phyloP scores from a whole-genome alignment of 805 yeast genomes.

The Henningerozyma blattae region DNA sequence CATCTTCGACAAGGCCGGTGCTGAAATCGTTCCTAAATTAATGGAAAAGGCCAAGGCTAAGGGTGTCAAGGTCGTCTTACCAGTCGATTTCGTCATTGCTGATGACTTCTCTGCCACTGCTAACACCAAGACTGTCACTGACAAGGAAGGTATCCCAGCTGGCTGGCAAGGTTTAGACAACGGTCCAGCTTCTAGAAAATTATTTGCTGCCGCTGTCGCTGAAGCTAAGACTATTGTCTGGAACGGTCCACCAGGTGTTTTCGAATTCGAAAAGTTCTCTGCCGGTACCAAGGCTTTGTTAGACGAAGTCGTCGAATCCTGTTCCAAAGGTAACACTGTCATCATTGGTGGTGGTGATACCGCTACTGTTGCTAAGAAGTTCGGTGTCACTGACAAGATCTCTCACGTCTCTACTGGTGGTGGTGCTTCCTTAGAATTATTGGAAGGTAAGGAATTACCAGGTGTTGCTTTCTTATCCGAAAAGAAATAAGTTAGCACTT shows the following conservation, averaged over 20 bases:
- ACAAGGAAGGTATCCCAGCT: conserved; percentile 87
- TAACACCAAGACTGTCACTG: conserved; percentile 68
- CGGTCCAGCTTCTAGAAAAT: conserved; percentile 79
- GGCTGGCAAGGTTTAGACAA: conserved; percentile 93
- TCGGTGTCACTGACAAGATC: conserved; percentile 89
- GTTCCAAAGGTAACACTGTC: conserved; percentile 81
- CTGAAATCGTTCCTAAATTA: conserved; percentile 86
- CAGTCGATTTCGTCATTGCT: conserved; percentile 93
- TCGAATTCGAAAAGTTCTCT: conserved; percentile 90
- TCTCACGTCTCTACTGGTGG: conserved; percentile 99
- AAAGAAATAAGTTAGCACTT: conserved; percentile 41
- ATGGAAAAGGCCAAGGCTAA: conserved; percentile 94
- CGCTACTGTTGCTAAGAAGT: conserved; percentile 98
- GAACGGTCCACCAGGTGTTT: conserved; percentile 99
- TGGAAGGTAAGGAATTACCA: conserved; percentile 97
- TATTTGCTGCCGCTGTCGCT: conserved; percentile 72
- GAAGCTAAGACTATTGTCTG: conserved; percentile 96
- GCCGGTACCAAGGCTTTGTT: conserved; percentile 84
- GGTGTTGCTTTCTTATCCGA: conserved; percentile 90
- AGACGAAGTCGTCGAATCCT: conserved; percentile 78
- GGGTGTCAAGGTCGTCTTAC: conserved; percentile 86
- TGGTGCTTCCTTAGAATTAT: conserved; percentile 97
- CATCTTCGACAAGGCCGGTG: conserved; percentile 85
- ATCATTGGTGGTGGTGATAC: conserved; percentile 99
- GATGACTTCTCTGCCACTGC: conserved; percentile 93